Base-by-base conservation (phyloP, 1,139 yeast species). In the Zhuliangozyma blackwelliae region DNA sequence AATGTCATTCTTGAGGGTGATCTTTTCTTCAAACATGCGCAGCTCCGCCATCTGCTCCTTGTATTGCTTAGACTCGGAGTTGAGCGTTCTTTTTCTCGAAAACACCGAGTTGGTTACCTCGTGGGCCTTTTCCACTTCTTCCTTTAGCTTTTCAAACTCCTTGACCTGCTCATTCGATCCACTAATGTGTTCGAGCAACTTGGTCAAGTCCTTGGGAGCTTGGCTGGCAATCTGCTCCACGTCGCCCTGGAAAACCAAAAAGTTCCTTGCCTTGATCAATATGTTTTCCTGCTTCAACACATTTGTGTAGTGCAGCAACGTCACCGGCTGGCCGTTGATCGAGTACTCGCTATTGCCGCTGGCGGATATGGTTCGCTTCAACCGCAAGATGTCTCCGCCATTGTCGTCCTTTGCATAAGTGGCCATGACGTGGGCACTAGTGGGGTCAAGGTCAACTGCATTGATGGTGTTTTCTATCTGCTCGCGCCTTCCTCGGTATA, bases 201-300 rank as follows among this genome's bases (percentile, higher is more conserved):
- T 72, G 3, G 95, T 78, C 43, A 92, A 68, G 33, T 88, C 96
- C 31, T 63, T 61, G 0, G 97, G 79, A 0, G 92, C 79, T 55
- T 90, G 96, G 2, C 95, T 75, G 0, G 98, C 98, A 36, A 92
- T 82, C 48, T 83, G 84, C 56, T 92, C 98, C 33, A 92, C 95
- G 55, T 92, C 97, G 39, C 98, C 98, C 64, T 92, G 98, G 56
- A 92, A 90, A 11, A 94, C 97, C 45, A 92, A 64, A 54, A 92
- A 92, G 58, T 94, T 90, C 51, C 90, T 77, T 2, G 97, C 97
- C 54, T 86, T 87, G 46, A 89, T 84, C 44, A 90, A 65, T 40
- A 94, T 89, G 51, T 87, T 86, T 54, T 90, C 95, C n/a, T 68
- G 67, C 47, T 84, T 86, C 51, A 94, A 69, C 2, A 79, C 69